A percentile compares a stretch with the other conserved stretches of the same genome.
Conservation (phyloP, 176 grass and related monocot species). For the Paspalum notatum region DNA sequence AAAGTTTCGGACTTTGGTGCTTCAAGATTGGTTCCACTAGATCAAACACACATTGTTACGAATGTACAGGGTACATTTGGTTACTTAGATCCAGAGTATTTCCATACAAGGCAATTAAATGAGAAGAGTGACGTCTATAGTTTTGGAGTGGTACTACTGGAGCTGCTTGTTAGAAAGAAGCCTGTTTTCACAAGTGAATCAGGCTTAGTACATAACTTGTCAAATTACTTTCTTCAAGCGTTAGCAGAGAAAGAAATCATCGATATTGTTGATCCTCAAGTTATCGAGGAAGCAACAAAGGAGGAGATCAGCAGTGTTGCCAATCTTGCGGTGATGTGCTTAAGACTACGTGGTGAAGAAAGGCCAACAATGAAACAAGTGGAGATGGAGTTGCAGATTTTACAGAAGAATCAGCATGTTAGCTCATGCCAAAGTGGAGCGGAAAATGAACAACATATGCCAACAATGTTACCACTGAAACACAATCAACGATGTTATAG, state of each 20-base stretch:
- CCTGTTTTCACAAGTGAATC: neutral
- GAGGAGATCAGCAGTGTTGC: neutral
- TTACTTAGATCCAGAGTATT: slow-evolving; percentile 10
- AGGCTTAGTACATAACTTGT: neutral
- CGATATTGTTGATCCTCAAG: neutral
- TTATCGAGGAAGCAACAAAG: slow-evolving; percentile 6
- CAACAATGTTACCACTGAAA: neutral
- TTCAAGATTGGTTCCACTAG: slow-evolving; percentile 2
- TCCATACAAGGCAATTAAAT: neutral
- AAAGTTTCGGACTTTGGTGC: slow-evolving; percentile 9
- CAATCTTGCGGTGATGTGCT: neutral
- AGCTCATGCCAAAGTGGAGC: neutral
- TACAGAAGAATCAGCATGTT: neutral
- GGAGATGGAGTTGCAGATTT: neutral
- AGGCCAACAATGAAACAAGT: slow-evolving; percentile 9
- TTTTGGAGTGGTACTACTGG: neutral
- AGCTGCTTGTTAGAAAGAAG: neutral
- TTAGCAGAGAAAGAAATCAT: neutral
- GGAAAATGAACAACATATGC: neutral
- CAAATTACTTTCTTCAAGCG: neutral
- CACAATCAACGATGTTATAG: neutral
- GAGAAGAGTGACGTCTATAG: slow-evolving; percentile 14
- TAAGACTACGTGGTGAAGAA: neutral
- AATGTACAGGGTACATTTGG: neutral
- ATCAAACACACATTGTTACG: neutral